Base-by-base conservation (phyloP, 805 yeast species). In the Spathaspora arborariae region DNA sequence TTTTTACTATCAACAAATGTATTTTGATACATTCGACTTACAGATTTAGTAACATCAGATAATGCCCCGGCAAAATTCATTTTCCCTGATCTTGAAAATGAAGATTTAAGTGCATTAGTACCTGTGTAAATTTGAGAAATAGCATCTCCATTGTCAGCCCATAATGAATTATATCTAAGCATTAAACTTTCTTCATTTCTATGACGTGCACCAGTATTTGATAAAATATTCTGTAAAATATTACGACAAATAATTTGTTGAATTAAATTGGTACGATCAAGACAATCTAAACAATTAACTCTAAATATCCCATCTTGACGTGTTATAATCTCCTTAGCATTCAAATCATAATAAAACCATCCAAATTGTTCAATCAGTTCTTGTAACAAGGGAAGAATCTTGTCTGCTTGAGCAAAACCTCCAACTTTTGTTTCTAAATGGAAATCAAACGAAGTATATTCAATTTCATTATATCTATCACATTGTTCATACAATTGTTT, bases 41-140 rank as follows among this genome's bases (percentile, higher is more conserved):
- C 96, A 0, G 97, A 88, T 65, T 94, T 94, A 1, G 98, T 90
- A 3, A 95, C 97, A 67, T 94, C 99, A 0, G 96, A 86, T n/a
- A 94, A 67, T 0, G 97, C 97, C 30, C 98, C 97, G 0, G 98
- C 98, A 45, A 94, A 68, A 39, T 92, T 89, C 97, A 91, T 90
- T 58, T 91, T 92, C 20, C 99, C 99, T 22, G 88, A 84, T 60
- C 99, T 79, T 1, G 98, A 88, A 59, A 86, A 94, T 3, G 97
- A 89, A 0, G 97, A 88, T 64, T 94, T 94, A 48, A 79, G 59
- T 0, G 83, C 84, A 56, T 74, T 75, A 1, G 84, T 79, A 4
- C 79, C 76, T 2, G 83, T 78, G 56, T 82, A 82, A 50, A 81
- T 84, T 41, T 74, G 79, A 9, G 86, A 80, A 20, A 82, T 78